Evolutionary conservation across 2,329 filamentous ascomycete species (phyloP).

Genomic region (Penicillium sp.): DNA sequence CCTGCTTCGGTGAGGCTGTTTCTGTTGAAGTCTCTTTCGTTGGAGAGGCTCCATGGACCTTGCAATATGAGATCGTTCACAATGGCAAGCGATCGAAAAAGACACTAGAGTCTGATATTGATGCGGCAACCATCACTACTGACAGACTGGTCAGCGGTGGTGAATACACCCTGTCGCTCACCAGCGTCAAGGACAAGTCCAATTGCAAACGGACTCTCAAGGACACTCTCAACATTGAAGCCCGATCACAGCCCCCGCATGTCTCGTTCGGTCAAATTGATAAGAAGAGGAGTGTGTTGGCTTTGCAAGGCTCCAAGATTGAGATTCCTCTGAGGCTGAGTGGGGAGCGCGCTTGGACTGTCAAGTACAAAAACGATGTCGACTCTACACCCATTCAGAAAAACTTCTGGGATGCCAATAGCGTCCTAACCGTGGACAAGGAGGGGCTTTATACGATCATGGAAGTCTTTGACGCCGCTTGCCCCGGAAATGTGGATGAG

Average conservation of each 20-base stretch:
- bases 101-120: conserved; percentile 60
- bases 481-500: conserved; percentile 74
- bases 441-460: conserved; percentile 77
- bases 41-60: conserved; percentile 79
- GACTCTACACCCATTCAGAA: conserved; percentile 50
- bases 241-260: conserved; percentile 82
- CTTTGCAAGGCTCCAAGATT: conserved; percentile 70
- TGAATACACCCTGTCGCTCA: conserved; percentile 82
- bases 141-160: conserved; percentile 72
- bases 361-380: conserved; percentile 69
- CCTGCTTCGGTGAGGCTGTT: conserved; percentile 79
- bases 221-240: conserved; percentile 78
- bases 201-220: conserved; percentile 83
- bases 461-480: conserved; percentile 72
- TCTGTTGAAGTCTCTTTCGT: conserved; percentile 69
- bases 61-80: conserved; percentile 92
- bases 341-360: conserved; percentile 77
- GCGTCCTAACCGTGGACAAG: conserved; percentile 60
- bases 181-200: conserved; percentile 78
- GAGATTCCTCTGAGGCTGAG: conserved; percentile 78
- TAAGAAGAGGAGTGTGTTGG: conserved; percentile 68
- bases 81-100: conserved; percentile 76
- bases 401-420: conserved; percentile 57
- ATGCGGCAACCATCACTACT: conserved; percentile 69
- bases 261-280: conserved; percentile 83